These are phyloP conservation scores for Colletotrichum spaethianum DNA, from an alignment of 2,329 filamentous ascomycete species.

Conservation along the genomic window DNA sequence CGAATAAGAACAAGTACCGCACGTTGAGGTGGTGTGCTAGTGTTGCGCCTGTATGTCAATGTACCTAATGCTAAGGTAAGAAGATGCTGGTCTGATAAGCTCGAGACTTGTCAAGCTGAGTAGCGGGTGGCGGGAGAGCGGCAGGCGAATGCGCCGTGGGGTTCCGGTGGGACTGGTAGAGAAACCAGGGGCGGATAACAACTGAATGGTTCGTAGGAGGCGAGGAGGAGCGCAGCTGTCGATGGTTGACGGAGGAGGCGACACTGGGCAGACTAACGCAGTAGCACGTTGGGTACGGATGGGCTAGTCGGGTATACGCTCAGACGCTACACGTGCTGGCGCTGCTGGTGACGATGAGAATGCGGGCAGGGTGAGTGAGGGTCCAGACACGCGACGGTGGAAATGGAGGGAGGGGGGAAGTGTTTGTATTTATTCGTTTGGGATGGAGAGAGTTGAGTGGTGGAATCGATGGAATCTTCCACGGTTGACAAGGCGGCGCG, in stretches of 20 bases:
- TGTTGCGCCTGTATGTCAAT: constrained; percentile 29
- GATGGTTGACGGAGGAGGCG: constrained; percentile 5
- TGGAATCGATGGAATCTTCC: constrained; percentile 33
- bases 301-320: constrained; percentile 24
- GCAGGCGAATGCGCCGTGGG: constrained; percentile 33
- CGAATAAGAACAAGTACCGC: constrained; percentile 34
- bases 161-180: constrained; percentile 16
- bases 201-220: constrained; percentile 21
- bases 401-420: background rate
- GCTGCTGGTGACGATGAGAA: constrained; percentile 2
- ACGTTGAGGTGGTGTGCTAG: constrained; percentile 36
- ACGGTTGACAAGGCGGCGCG: constrained; percentile 16
- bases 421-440: constrained; percentile 28
- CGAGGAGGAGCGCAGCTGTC: constrained; percentile 26
- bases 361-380: constrained; percentile 4
- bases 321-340: background rate
- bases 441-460: constrained; percentile 1
- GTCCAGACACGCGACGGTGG: constrained; percentile 12
- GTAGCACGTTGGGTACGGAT: constrained; percentile 1
- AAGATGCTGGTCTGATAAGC: constrained; percentile 27
- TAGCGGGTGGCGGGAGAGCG: constrained; percentile 40
- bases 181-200: constrained; percentile 17
- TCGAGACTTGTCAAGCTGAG: constrained; percentile 23
- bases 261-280: background rate
- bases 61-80: constrained; percentile 23